These are phyloP conservation scores for Clavispora vitiphila DNA, from an alignment of 805 yeast species.

Conservation along the genomic window DNA sequence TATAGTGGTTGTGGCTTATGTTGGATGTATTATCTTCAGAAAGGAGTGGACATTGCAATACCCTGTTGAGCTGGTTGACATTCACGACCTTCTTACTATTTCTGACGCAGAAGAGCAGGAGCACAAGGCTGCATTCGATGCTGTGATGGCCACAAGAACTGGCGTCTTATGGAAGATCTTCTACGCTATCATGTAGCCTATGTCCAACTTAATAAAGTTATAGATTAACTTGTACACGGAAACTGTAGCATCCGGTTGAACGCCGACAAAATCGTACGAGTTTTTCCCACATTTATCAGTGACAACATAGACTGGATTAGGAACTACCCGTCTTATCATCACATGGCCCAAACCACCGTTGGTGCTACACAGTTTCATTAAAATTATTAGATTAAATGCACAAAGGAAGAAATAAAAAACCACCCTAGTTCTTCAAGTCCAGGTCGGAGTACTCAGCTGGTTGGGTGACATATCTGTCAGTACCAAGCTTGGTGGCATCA, in stretches of 20 bases:
- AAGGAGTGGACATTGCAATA: not conserved
- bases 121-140: slow-evolving; percentile 2
- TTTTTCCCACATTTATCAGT: not conserved
- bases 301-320: too few species aligned
- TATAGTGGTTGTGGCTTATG: slow-evolving; percentile 1
- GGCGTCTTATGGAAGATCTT: not conserved
- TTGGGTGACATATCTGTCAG: slow-evolving; percentile 34
- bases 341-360: too few species aligned
- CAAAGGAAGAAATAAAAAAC: not conserved
- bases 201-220: too few species aligned
- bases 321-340: too few species aligned
- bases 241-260: too few species aligned
- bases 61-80: not conserved
- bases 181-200: not conserved
- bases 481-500: slow-evolving; percentile 37
- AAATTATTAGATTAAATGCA: not conserved
- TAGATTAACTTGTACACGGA: too few species aligned
- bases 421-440: slow-evolving; percentile 22
- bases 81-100: not conserved
- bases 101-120: slow-evolving; percentile 2
- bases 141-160: not conserved
- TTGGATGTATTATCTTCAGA: not conserved
- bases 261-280: too few species aligned
- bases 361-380: not conserved
- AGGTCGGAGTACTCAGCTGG: slow-evolving; percentile 33